Evolutionary conservation across 1,139 yeast genomes (phyloP).

Genomic region (Geotrichum citri-aurantii): DNA sequence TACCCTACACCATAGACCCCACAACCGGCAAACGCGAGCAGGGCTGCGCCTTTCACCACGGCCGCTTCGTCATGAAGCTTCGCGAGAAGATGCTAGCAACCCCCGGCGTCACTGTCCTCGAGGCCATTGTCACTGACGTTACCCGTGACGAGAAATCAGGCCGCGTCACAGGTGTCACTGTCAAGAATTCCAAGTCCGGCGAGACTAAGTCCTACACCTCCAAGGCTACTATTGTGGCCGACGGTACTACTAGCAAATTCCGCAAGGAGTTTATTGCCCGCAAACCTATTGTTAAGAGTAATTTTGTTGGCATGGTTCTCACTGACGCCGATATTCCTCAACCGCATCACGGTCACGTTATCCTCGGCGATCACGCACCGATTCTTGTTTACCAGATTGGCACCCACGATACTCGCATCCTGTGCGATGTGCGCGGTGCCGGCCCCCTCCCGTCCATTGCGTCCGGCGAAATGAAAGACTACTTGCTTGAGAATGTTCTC

Average conservation of each 20-base stretch:
- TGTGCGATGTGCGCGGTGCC: conserved; percentile 80
- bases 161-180: conserved; percentile 61
- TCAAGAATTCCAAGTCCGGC: conserved; percentile 19
- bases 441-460: conserved; percentile 55
- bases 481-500: conserved; percentile 55
- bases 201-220: conserved; percentile 41
- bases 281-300: conserved; percentile 66
- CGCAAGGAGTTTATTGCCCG: conserved; percentile 62
- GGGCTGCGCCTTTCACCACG: conserved; percentile 85
- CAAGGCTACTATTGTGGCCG: conserved; percentile 72
- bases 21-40: conserved; percentile 4
- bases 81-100: conserved; percentile 66
- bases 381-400: conserved; percentile 83
- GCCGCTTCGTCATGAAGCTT: conserved; percentile 72
- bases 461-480: conserved; percentile 53
- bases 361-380: conserved; percentile 81
- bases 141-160: conserved; percentile 47
- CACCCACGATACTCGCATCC: conserved; percentile 73
- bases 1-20: conserved; percentile 57
- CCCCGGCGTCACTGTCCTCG: conserved; percentile 58
- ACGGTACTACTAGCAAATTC: conserved; percentile 92
- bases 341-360: conserved; percentile 80
- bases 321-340: conserved; percentile 67
- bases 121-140: conserved; percentile 72
- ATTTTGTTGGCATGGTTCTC: conserved; percentile 80